Base-by-base conservation (phyloP, 495 filamentous ascomycete genomes). In the Bathelium albidoporum region DNA sequence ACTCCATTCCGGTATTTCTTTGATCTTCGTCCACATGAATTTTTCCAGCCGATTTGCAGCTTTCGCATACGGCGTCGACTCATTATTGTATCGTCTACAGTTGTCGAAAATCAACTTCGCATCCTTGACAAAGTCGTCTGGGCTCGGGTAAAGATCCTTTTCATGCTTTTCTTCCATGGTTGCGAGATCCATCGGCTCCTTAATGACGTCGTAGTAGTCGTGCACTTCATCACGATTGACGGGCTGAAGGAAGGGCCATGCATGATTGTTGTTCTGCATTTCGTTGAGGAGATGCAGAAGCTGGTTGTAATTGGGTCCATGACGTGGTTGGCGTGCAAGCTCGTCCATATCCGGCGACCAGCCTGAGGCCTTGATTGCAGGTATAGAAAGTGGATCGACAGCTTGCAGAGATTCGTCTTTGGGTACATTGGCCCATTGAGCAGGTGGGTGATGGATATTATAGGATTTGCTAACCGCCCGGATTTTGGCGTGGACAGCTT, bases 321-420 rank as follows among this genome's bases (percentile, higher is more conserved):
- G 94, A 44, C 95, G 90, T n/a, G 94, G 93, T 72, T 96, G 91
- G 36, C 95, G 88, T 7, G 95, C 91, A 39, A 98, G 78, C 71
- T 95, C 90, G 75, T 98, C 94, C 94, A 98, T 97, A 72, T 94
- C 91, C 11, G 89, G 89, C 1, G 88, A 93, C 94, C 94, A 98
- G 63, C 94, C 94, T 3, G 92, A 91, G 45, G 83, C 87, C 62
- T 88, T 88, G 74, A 96, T 93, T 2, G 89, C 89, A 41, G 86
- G 83, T 66, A 95, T 91, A 20, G 79, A 80, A 55, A 95, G 80
- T 1, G 91, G 91, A 68, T 96, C 88, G 67, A 96, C 90, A 61
- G 84, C 79, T n/a, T 72, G 66, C 12, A 81, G 29, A 83, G 86
- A 61, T 86, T 89, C 71, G 85, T 88, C 89, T 89, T 94, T 70